phyloP scores from a whole-genome alignment of 2,329 filamentous ascomycete species.

The Aspergillus niger region DNA sequence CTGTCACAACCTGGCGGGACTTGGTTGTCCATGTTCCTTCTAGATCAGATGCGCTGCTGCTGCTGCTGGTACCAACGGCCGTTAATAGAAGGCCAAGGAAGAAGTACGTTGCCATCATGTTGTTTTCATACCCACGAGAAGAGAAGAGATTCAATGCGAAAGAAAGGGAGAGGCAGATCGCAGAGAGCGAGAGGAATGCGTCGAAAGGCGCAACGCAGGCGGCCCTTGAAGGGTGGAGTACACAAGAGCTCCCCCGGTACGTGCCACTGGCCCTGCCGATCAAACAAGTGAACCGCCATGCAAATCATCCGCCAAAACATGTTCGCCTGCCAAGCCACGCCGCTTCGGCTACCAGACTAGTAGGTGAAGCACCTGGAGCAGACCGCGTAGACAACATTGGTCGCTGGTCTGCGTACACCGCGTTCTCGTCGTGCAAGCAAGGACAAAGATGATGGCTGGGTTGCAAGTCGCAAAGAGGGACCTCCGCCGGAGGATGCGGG shows the following conservation, averaged over 20 bases:
- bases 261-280: slow-evolving; percentile 18
- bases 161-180: background rate
- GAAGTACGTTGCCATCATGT: slow-evolving; percentile 33
- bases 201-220: slow-evolving; percentile 16
- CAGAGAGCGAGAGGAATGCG: slow-evolving; percentile 10
- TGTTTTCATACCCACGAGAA: slow-evolving; percentile 15
- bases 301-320: slow-evolving; percentile 15
- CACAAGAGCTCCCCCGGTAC: background rate
- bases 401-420: background rate
- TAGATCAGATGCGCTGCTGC: slow-evolving; percentile 49
- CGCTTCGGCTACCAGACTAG: background rate
- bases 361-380: too few species aligned
- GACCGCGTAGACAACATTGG: too few species aligned
- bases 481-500: slow-evolving; percentile 70
- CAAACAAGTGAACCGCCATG: slow-evolving; percentile 13
- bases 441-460: slow-evolving; percentile 52
- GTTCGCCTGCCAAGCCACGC: slow-evolving; percentile 16
- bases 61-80: slow-evolving; percentile 39
- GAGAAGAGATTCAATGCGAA: background rate
- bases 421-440: background rate
- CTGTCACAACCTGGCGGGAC: slow-evolving; percentile 68
- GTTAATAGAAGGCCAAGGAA: slow-evolving; percentile 40
- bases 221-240: slow-evolving; percentile 13
- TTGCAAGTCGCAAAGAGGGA: slow-evolving; percentile 73
- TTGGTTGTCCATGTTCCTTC: slow-evolving; percentile 75